Evolutionary conservation across 148 eudicot genomes (phyloP).

Genomic region (Rhododendron simsii): DNA sequence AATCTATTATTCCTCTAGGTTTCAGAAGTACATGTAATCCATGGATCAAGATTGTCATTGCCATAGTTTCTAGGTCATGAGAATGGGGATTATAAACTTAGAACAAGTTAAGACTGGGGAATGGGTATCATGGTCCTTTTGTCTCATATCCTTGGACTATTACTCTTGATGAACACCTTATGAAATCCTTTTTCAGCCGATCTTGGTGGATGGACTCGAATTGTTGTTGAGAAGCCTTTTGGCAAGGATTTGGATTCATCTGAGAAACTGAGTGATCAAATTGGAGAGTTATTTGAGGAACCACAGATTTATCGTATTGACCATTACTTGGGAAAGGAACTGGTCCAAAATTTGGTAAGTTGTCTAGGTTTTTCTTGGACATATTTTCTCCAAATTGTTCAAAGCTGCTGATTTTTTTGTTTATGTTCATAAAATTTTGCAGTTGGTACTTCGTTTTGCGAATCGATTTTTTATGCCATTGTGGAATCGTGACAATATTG

Average conservation of each 20-base stretch:
- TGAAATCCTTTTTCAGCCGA: conserved; percentile 53
- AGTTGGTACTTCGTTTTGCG: conserved; percentile 98
- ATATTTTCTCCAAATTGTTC: background rate
- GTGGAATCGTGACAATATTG: conserved; percentile 95
- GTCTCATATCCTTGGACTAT: background rate
- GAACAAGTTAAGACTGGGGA: background rate
- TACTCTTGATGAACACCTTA: conserved; percentile 11
- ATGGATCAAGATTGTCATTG: background rate
- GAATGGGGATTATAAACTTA: background rate
- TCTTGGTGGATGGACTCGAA: conserved; percentile 92
- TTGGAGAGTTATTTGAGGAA: conserved; percentile 86
- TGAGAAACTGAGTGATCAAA: conserved; percentile 82
- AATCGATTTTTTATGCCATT: conserved; percentile 86
- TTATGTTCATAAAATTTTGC: conserved; percentile 23
- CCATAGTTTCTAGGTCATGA: background rate
- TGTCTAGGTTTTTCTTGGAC: conserved; percentile 6
- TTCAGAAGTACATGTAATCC: background rate
- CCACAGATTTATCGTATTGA: conserved; percentile 93
- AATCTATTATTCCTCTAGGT: background rate
- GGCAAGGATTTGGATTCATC: conserved; percentile 87
- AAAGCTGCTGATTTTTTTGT: background rate
- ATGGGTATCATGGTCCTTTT: background rate
- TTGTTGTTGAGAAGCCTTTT: conserved; percentile 95
- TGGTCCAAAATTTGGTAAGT: conserved; percentile 94
- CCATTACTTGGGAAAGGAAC: conserved; percentile 95